Evolutionary conservation across 306 rosid genomes (phyloP), one percentile per base, ranked within the genome.

Genomic region (Fragaria iinumae): DNA sequence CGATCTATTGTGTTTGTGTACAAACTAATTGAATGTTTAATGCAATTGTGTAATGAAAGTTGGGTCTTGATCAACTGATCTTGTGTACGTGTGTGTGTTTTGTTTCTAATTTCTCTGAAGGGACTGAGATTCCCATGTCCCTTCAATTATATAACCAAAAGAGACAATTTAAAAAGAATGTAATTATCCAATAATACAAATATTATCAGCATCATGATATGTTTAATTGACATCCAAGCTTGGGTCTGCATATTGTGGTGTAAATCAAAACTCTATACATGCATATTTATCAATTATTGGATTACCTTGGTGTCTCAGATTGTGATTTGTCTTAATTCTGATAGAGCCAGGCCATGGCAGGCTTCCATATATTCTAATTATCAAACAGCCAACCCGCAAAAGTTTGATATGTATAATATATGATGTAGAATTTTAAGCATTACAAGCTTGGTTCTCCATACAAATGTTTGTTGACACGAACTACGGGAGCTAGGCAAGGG

Each of bases 1-100:
- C 25, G 25, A 25, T 25, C 66, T 60, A 5, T 60, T 60, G 65
- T 17, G 23, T 5, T 2, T 17, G 9, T 65, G 27, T 73, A 39
- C 53, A 56, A 53, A 72, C 41, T 56, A 43, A 21, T 55, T 48
- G 21, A 16, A 36, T 18, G 48, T 34, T 36, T 20, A 65, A 32
- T 52, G 23, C 16, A 14, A 4, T 20, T 38, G 38, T 55, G 76
- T 34, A 55, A 53, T 55, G 36, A 38, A 55, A 72, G 41, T n/a
- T 72, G 38, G 66, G 64, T 32, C 48, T 57, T 25, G 29, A 60
- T 27, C 18, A 59, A 25, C 66, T 11, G 53, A 73, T 74, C 52
- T 32, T 52, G 44, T 44, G n/a, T 47, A 8, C 5, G 44, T 64
- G 12, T 27, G 34, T 29, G 8, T 29, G n/a, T 13, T 62, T 25